Percentiles rank a stretch among this genome's conserved stretches.
Evolutionary conservation across 163 green algal genomes (phyloP).

Genomic region (Chlamydomonas reinhardtii): DNA sequence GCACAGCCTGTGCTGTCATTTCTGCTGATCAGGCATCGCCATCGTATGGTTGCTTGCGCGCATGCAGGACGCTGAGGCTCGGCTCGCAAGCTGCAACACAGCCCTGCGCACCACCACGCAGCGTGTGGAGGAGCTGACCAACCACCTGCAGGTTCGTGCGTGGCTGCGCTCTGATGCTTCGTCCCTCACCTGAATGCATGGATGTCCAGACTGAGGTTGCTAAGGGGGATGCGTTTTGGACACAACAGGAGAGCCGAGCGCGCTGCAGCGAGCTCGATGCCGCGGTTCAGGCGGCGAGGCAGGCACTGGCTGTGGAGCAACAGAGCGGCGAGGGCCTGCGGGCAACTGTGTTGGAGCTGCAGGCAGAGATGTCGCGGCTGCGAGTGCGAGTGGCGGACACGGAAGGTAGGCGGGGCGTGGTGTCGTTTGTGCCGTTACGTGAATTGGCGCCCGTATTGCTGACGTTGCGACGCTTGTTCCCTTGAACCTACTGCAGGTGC

Average conservation of each 20-base stretch:
- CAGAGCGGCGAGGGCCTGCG: slow-evolving; percentile 25
- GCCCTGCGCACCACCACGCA: slow-evolving; percentile 45
- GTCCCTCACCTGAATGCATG: too few relatives aligned
- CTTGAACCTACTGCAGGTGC: slow-evolving; percentile 21
- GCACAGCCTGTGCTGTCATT: too few relatives aligned
- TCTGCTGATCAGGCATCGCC: too few relatives aligned
- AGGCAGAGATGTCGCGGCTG: slow-evolving; percentile 22
- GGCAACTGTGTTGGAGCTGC: slow-evolving; percentile 23
- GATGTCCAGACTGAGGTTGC: too few relatives aligned
- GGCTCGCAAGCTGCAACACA: slow-evolving; percentile 22
- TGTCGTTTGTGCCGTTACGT: not conserved
- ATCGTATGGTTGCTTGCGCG: too few relatives aligned
- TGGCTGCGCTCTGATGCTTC: not conserved
- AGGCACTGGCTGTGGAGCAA: not conserved
- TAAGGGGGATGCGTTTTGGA: too few relatives aligned
- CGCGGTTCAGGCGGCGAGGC: not conserved
- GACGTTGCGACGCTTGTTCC: too few relatives aligned
- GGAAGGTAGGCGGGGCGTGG: not conserved
- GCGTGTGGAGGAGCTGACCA: slow-evolving; percentile 57
- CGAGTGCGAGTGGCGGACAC: slow-evolving; percentile 1
- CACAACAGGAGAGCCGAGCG: not conserved
- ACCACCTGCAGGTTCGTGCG: slow-evolving; percentile 33
- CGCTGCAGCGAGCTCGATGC: slow-evolving; percentile 1
- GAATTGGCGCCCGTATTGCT: too few relatives aligned
- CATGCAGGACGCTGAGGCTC: slow-evolving; percentile 39